Base-by-base conservation (phyloP, 108 stramenopile genomes). In the Conticribra guillardii region DNA sequence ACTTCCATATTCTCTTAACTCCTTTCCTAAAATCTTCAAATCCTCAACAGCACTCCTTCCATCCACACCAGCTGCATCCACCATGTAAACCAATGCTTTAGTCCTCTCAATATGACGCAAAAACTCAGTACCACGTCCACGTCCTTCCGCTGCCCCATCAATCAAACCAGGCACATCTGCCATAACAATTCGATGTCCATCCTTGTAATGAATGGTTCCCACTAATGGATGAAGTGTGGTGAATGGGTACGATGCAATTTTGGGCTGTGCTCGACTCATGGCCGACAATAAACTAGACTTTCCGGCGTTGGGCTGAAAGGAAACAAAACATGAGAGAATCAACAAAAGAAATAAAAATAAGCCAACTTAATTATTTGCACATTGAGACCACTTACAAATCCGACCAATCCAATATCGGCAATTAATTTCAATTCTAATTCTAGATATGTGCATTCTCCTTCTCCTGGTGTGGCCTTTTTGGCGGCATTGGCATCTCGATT, bases 271-370 rank as follows among this genome's bases (percentile, higher is more conserved):
- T 30, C 82, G 76, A 41, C 94, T 95, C 73, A 97, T 87, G 21
- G 96, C 88, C 5, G 88, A 82, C 21, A 98, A 73, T 16, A 99
- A 79, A 58, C 90, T 92, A 3, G 84, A 86, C 73, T 99, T 99
- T 18, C 99, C 99, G 17, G 97, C 98, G 77, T 99, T 99, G 0
- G 99, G 99, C n/a, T n/a, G n/a, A n/a, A n/a, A n/a, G n/a, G n/a
- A n/a, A n/a, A n/a, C n/a, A n/a, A n/a, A n/a, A n/a, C n/a, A n/a
- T n/a, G n/a, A n/a, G n/a, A n/a, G n/a, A n/a, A n/a, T n/a, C n/a
- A n/a, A n/a, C n/a, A n/a, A n/a, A n/a, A n/a, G n/a, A n/a, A n/a
- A n/a, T n/a, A n/a, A n/a, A n/a, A n/a, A n/a, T n/a, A n/a, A n/a
- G n/a, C n/a, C n/a, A n/a, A n/a, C n/a, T n/a, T n/a, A n/a, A n/a